These are phyloP conservation scores for Xerocomellus amylosporus DNA, from an alignment of 768 basidiomycete species.

Conservation along the genomic window DNA sequence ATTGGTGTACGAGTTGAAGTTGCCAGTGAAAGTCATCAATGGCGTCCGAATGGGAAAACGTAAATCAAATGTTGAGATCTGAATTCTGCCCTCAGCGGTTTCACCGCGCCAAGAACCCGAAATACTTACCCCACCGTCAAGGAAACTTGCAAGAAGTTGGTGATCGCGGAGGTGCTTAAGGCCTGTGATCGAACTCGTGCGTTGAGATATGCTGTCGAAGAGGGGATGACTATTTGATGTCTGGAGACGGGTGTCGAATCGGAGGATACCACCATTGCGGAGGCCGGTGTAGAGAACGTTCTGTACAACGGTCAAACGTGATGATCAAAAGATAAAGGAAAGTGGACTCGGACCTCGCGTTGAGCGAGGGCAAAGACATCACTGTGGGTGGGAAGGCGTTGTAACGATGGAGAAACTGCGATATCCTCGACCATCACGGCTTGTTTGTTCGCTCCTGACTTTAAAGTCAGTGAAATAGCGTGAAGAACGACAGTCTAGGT, in stretches of 20 bases:
- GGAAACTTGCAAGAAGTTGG: slow-evolving; percentile 54
- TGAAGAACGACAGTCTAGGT: background rate
- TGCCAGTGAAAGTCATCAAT: slow-evolving; percentile 47
- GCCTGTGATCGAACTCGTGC: slow-evolving; percentile 50
- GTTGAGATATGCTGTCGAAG: slow-evolving; percentile 34
- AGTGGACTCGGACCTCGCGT: slow-evolving; percentile 38
- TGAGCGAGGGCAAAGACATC: slow-evolving; percentile 65
- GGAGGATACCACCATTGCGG: slow-evolving; percentile 56
- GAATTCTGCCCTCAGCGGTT: background rate
- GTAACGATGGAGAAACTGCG: slow-evolving; percentile 35
- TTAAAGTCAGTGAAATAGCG: background rate
- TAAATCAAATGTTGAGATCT: slow-evolving; percentile 64
- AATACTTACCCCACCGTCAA: slow-evolving; percentile 56
- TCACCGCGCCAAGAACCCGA: background rate
- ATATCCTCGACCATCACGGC: slow-evolving; percentile 55
- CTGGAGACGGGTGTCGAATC: slow-evolving; percentile 56
- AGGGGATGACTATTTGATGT: slow-evolving; percentile 38
- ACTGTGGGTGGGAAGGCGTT: slow-evolving; percentile 50
- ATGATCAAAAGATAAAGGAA: background rate
- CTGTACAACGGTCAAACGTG: slow-evolving; percentile 29
- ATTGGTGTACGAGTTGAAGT: slow-evolving; percentile 52
- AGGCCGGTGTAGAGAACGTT: slow-evolving; percentile 52
- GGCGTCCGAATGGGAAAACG: slow-evolving; percentile 52
- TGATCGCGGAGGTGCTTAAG: slow-evolving; percentile 48
- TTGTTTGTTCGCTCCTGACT: slow-evolving; percentile 50